Evolutionary conservation across 1,139 yeast species (phyloP).

Genomic region (Zygosaccharomyces sapae): DNA sequence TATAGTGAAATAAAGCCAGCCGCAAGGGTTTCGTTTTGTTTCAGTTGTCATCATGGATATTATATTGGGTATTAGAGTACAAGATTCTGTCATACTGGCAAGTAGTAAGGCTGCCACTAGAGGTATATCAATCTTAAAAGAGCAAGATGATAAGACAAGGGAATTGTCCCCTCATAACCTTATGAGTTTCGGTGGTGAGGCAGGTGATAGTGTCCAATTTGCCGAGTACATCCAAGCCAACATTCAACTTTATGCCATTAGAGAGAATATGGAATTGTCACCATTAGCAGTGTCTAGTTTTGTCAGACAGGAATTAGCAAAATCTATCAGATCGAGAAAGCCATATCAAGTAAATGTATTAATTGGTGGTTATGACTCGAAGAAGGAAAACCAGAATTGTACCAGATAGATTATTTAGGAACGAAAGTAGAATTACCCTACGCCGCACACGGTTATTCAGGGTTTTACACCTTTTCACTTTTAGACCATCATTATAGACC

Average conservation of each 20-base stretch:
- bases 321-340: slow-evolving; percentile 80
- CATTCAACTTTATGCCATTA: slow-evolving; percentile 78
- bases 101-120: slow-evolving; percentile 92
- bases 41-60: slow-evolving; percentile 61
- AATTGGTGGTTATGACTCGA: slow-evolving; percentile 77
- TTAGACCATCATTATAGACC: slow-evolving; percentile 86
- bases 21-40: too few species aligned
- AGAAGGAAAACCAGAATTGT: slow-evolving; percentile 60
- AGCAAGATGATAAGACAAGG: slow-evolving; percentile 84
- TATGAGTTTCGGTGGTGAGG: slow-evolving; percentile 90
- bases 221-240: slow-evolving; percentile 94
- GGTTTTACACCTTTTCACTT: slow-evolving; percentile 84
- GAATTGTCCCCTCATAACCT: slow-evolving; percentile 69
- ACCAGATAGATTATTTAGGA: slow-evolving; percentile 93
- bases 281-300: slow-evolving; percentile 85
- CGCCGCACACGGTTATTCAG: slow-evolving; percentile 97
- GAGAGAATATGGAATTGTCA: slow-evolving; percentile 77
- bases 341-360: slow-evolving; percentile 93
- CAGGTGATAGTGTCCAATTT: slow-evolving; percentile 97
- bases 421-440: slow-evolving; percentile 88
- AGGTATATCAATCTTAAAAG: slow-evolving; percentile 86
- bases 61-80: slow-evolving; percentile 76
- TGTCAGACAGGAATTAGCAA: slow-evolving; percentile 83
- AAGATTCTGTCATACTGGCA: slow-evolving; percentile 78
- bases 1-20: too few species aligned